Base-by-base conservation (phyloP, 2,329 filamentous ascomycete genomes). In the Talaromyces funiculosus region DNA sequence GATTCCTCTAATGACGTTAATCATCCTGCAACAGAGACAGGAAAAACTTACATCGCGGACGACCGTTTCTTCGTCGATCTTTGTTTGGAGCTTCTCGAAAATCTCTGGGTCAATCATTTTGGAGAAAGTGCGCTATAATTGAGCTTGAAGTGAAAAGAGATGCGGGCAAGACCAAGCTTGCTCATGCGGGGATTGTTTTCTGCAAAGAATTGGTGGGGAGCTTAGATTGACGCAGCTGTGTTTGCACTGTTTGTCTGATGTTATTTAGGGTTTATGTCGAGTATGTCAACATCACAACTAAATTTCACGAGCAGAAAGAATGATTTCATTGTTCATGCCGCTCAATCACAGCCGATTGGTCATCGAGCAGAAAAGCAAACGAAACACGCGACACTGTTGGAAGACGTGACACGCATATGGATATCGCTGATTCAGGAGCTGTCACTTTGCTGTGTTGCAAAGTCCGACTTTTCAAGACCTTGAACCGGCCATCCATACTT, bases 11-110 rank as follows among this genome's bases (percentile, higher is more conserved):
- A 29, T 60, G 67, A 57, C 24, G 18, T 38, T 40, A 0, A 45
- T 42, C n/a, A 68, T 33, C 16, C 38, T n/a, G n/a, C n/a, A n/a
- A n/a, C n/a, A n/a, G n/a, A n/a, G n/a, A n/a, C n/a, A n/a, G n/a
- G n/a, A n/a, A 9, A 22, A 42, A 65, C 71, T 70, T 71, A 86
- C 84, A 72, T 97, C 93, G 69, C 90, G 86, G 59, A 96, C 86
- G 59, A 84, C 81, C 8, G 85, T 83, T 73, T 97, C 94, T 74
- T 95, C 88, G 67, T 97, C 94, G 68, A 97, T 90, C 75, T 92
- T 92, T 62, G 84, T 80, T 77, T 97, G 93, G 63, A 99, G 86
- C 68, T 89, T 84, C 71, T 92, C 86, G 76, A 97, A 97, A 73
- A 97, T 90, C 66, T 84, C 82, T 62, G 90, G 88, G 73, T 95